phyloP scores from a whole-genome alignment of 768 basidiomycete species.

The Pisolithus sp. region DNA sequence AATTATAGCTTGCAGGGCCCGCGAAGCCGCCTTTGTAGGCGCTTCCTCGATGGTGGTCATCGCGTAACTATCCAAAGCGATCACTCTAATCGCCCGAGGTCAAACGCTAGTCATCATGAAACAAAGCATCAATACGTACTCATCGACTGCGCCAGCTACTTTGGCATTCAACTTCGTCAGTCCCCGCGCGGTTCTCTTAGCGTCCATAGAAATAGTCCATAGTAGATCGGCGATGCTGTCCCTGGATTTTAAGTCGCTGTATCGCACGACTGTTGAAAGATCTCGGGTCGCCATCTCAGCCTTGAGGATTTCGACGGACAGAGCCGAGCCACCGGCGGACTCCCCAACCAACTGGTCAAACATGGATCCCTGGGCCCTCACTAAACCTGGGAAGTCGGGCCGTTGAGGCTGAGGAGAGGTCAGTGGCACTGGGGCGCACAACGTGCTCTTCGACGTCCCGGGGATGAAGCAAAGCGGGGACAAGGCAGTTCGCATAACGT shows the following conservation, averaged over 20 bases:
- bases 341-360: conserved; percentile 61
- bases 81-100: conserved; percentile 41
- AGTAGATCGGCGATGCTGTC: conserved; percentile 52
- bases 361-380: conserved; percentile 52
- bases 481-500: conserved; percentile 41
- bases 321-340: conserved; percentile 47
- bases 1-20: conserved; percentile 30
- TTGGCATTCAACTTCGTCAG: conserved; percentile 59
- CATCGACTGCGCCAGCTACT: conserved; percentile 70
- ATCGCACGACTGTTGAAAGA: conserved; percentile 52
- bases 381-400: conserved; percentile 59
- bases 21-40: conserved; percentile 20
- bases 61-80: conserved; percentile 71
- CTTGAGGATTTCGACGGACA: conserved; percentile 66
- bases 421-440: conserved; percentile 32
- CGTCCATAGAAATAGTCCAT: conserved; percentile 50
- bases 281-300: conserved; percentile 74
- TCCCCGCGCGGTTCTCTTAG: conserved; percentile 52
- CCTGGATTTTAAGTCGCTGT: conserved; percentile 55
- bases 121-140: conserved; percentile 35
- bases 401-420: conserved; percentile 40
- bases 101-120: not conserved
- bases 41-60: conserved; percentile 46
- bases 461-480: conserved; percentile 60
- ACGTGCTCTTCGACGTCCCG: conserved; percentile 39